Evolutionary conservation across 768 basidiomycete species (phyloP).

Genomic region (Podaxis rugospora): DNA sequence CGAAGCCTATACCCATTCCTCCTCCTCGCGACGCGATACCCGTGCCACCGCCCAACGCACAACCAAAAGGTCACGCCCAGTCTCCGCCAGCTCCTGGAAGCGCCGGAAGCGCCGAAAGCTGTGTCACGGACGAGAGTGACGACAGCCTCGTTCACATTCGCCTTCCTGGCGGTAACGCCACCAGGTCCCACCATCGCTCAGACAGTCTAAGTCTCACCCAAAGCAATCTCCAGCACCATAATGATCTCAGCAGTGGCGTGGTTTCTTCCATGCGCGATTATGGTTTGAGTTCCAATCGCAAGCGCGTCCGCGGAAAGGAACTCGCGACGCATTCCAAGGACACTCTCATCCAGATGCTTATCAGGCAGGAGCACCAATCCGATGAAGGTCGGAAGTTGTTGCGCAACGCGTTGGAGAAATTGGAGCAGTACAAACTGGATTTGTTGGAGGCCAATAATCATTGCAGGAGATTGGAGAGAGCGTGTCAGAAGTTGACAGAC

Average conservation of each 20-base stretch:
- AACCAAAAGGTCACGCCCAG: background rate
- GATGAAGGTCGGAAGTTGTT: background rate
- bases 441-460: constrained; percentile 3
- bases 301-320: constrained; percentile 2
- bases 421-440: background rate
- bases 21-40: background rate
- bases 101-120: background rate
- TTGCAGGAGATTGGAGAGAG: constrained; percentile 3
- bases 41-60: background rate
- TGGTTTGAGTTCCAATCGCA: background rate
- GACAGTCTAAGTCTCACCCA: background rate
- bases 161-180: background rate
- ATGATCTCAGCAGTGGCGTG: background rate
- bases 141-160: constrained; percentile 2
- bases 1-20: background rate
- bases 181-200: background rate
- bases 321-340: constrained; percentile 4
- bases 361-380: background rate
- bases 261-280: background rate
- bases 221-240: background rate
- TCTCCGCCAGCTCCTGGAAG: constrained; percentile 1
- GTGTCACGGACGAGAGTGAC: constrained; percentile 4
- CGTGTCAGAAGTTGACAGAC: constrained; percentile 3
- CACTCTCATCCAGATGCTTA: constrained; percentile 1
- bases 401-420: background rate